phyloP scores from a whole-genome alignment of 2,329 filamentous ascomycete genomes.

The Cryphonectria carpinicola region DNA sequence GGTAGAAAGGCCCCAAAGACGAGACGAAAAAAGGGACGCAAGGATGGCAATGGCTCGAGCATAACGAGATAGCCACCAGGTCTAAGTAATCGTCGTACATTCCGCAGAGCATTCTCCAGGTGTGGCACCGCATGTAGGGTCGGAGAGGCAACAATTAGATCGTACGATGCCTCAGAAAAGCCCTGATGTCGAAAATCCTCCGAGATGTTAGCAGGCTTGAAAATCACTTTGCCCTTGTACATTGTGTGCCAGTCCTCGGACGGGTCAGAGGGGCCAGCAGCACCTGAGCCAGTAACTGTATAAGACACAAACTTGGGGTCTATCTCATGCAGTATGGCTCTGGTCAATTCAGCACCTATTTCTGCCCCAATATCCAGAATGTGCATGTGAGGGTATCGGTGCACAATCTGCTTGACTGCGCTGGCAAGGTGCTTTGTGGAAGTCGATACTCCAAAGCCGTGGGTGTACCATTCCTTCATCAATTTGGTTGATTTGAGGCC shows the following conservation, averaged over 20 bases:
- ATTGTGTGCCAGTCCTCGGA: background rate
- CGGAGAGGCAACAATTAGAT: background rate
- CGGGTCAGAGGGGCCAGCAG: background rate
- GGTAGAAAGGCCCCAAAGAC: background rate
- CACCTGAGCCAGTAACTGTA: background rate
- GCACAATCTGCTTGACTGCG: conserved; percentile 39
- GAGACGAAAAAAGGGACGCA: background rate
- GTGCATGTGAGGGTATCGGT: conserved; percentile 36
- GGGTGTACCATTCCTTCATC: background rate
- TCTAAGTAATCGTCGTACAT: background rate
- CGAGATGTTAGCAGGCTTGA: background rate
- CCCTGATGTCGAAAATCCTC: background rate
- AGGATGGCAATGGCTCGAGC: background rate
- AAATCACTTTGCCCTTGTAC: background rate
- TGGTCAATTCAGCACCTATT: conserved; percentile 39
- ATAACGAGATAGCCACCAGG: background rate
- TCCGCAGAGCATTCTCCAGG: background rate
- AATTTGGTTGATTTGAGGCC: background rate
- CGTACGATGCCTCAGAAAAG: background rate
- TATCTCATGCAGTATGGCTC: background rate
- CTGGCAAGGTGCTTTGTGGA: conserved; percentile 31
- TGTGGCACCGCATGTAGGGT: background rate
- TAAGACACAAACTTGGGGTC: background rate
- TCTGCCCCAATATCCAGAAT: conserved; percentile 43
- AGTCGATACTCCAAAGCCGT: background rate